Evolutionary conservation across 2,329 filamentous ascomycete species (phyloP).

Genomic region (Cercospora beticola): DNA sequence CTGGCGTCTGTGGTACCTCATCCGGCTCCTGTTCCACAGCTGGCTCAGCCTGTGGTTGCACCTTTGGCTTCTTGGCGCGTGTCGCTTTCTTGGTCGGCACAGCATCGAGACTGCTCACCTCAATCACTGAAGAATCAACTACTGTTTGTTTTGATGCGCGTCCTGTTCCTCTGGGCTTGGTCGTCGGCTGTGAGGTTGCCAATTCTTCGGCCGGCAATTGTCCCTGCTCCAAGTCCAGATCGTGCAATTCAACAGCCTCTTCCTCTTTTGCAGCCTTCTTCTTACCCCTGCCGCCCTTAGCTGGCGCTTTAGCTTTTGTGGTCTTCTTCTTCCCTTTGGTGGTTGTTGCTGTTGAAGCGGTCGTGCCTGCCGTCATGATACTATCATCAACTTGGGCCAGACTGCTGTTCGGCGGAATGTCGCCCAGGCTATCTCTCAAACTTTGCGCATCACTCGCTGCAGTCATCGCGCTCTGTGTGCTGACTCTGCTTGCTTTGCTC

Average conservation of each 20-base stretch:
- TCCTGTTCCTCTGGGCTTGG: conserved; percentile 27
- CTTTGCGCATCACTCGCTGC: conserved; percentile 30
- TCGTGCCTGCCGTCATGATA: conserved; percentile 49
- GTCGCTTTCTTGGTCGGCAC: conserved; percentile 33
- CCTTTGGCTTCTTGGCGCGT: conserved; percentile 34
- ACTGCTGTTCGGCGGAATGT: conserved; percentile 25
- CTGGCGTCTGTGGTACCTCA: conserved; percentile 21
- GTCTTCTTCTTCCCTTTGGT: conserved; percentile 38
- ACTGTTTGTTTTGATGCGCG: conserved; percentile 28
- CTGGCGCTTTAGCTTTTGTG: conserved; percentile 45
- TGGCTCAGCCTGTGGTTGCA: conserved; percentile 30
- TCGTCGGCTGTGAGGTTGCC: conserved; percentile 20
- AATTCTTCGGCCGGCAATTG: conserved; percentile 19
- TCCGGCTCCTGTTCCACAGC: conserved; percentile 21
- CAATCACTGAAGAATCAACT: conserved; percentile 33
- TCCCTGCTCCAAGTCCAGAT: conserved; percentile 24
- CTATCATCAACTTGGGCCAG: conserved; percentile 55
- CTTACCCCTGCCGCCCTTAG: conserved; percentile 46
- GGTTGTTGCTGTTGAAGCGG: conserved; percentile 40
- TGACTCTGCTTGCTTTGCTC: conserved; percentile 70
- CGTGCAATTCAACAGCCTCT: conserved; percentile 13
- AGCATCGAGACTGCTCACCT: conserved; percentile 28
- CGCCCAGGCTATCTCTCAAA: conserved; percentile 22
- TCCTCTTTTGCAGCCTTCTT: conserved; percentile 24
- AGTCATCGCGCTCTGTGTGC: conserved; percentile 45